These are phyloP conservation scores for Trifolium fragiferum DNA, from an alignment of 306 rosid genomes.

Conservation along the genomic window DNA sequence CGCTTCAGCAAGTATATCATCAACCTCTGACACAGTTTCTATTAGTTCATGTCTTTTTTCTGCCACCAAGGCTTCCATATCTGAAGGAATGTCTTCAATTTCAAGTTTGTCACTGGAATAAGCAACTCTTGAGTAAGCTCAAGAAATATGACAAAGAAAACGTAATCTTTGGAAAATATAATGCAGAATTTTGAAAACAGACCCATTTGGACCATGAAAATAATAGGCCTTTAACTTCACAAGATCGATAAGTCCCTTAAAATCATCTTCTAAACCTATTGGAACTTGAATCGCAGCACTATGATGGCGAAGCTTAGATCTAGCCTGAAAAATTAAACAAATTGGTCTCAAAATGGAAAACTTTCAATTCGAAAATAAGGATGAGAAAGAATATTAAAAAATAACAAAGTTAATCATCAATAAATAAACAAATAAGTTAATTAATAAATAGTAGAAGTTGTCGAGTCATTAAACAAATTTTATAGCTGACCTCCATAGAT, in stretches of 20 bases:
- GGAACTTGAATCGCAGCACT: slow-evolving; percentile 98
- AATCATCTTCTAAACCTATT: slow-evolving; percentile 91
- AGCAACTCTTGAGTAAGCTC: slow-evolving; percentile 29
- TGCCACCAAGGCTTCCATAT: slow-evolving; percentile 76
- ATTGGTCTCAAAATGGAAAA: slow-evolving; percentile 20
- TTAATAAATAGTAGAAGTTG: slow-evolving; percentile 25
- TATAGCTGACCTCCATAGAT: slow-evolving; percentile 20
- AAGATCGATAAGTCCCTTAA: slow-evolving; percentile 93
- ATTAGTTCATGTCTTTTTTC: slow-evolving; percentile 93
- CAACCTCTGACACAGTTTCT: slow-evolving; percentile 93
- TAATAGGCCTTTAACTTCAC: slow-evolving; percentile 85
- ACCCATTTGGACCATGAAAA: slow-evolving; percentile 91
- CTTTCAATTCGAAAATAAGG: slow-evolving; percentile 17
- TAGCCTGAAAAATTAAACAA: slow-evolving; percentile 63
- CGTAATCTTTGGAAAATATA: not conserved
- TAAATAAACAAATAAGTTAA: slow-evolving; percentile 9
- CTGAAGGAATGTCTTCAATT: slow-evolving; percentile 74
- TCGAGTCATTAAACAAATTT: slow-evolving; percentile 17
- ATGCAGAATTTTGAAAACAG: slow-evolving; percentile 42
- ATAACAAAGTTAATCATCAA: not conserved
- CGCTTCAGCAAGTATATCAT: slow-evolving; percentile 93
- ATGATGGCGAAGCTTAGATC: slow-evolving; percentile 96
- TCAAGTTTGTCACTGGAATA: slow-evolving; percentile 73
- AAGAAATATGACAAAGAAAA: slow-evolving; percentile 21
- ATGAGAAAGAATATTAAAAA: not conserved